Percentiles rank a stretch among this genome's conserved stretches.
Conservation (phyloP, 495 filamentous ascomycete genomes). For the Hypoxylon rickii region DNA sequence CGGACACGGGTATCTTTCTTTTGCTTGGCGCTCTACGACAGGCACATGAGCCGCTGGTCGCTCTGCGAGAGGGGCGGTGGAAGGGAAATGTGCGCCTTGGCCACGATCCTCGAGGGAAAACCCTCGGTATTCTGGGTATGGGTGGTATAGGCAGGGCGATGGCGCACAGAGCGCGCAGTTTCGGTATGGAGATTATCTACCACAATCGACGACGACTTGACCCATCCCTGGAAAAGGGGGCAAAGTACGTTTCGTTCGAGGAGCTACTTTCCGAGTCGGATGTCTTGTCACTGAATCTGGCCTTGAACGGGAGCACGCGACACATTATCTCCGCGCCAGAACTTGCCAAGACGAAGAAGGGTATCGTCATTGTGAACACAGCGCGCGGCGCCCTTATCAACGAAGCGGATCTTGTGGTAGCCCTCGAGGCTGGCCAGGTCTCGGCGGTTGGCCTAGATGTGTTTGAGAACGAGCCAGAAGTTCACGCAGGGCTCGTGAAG, state of each 20-base stretch:
- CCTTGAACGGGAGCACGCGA: slow-evolving; percentile 66
- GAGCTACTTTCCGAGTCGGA: slow-evolving; percentile 67
- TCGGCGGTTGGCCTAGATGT: slow-evolving; percentile 73
- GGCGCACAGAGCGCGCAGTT: slow-evolving; percentile 59
- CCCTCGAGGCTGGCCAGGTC: slow-evolving; percentile 71
- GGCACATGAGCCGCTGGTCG: slow-evolving; percentile 63
- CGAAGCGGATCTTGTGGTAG: slow-evolving; percentile 71
- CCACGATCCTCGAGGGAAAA: slow-evolving; percentile 72
- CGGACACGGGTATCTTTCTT: slow-evolving; percentile 72
- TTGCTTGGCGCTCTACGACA: slow-evolving; percentile 71
- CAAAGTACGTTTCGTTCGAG: slow-evolving; percentile 65
- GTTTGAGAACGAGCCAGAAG: slow-evolving; percentile 76
- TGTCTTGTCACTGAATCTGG: slow-evolving; percentile 70
- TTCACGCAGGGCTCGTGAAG: slow-evolving; percentile 71
- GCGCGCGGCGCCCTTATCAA: slow-evolving; percentile 74
- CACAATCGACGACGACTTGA: slow-evolving; percentile 65
- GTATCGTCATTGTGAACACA: slow-evolving; percentile 73
- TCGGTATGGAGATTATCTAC: slow-evolving; percentile 73
- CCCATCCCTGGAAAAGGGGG: slow-evolving; percentile 52
- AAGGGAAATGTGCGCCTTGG: slow-evolving; percentile 53
- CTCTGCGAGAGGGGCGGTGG: slow-evolving; percentile 65
- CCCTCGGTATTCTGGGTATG: slow-evolving; percentile 83
- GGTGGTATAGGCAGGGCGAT: slow-evolving; percentile 75
- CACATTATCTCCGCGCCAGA: slow-evolving; percentile 70
- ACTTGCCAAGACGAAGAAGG: slow-evolving; percentile 72